phyloP scores from a whole-genome alignment of 441 rosid genomes.

The Brassica hybrid region DNA sequence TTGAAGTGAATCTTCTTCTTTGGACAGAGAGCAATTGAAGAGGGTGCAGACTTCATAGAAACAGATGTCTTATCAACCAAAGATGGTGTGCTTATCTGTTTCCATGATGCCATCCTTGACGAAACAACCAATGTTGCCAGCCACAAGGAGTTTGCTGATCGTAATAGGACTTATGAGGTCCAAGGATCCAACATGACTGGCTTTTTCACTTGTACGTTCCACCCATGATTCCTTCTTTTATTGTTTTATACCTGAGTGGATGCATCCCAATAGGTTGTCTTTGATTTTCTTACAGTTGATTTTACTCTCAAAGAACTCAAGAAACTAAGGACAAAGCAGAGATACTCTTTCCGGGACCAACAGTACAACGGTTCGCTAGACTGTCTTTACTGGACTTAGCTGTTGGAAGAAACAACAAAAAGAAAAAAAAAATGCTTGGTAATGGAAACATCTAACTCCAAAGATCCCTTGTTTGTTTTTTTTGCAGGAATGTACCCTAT shows the following conservation, averaged over 20 bases:
- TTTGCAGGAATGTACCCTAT: slow-evolving; percentile 74
- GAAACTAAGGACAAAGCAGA: slow-evolving; percentile 70
- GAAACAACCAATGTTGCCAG: slow-evolving; percentile 64
- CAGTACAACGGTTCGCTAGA: slow-evolving; percentile 66
- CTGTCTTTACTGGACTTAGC: slow-evolving; percentile 13
- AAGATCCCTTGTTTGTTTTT: neutral
- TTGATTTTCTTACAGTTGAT: slow-evolving; percentile 64
- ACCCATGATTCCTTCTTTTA: neutral
- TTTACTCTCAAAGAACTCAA: slow-evolving; percentile 83
- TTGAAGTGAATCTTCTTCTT: slow-evolving; percentile 23
- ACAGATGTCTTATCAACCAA: slow-evolving; percentile 85
- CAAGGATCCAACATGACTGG: slow-evolving; percentile 78
- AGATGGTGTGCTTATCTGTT: slow-evolving; percentile 87
- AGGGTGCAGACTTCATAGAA: slow-evolving; percentile 96
- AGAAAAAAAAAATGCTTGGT: too few species aligned
- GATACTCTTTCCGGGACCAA: slow-evolving; percentile 80
- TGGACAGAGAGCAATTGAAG: slow-evolving; percentile 86
- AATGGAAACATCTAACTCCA: too few species aligned
- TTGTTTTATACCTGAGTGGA: neutral
- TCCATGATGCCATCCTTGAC: slow-evolving; percentile 80
- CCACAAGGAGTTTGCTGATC: slow-evolving; percentile 76
- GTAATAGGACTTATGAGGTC: slow-evolving; percentile 82
- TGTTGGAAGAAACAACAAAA: neutral
- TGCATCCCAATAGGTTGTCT: neutral
- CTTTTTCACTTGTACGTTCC: slow-evolving; percentile 66